Evolutionary conservation across 2,329 filamentous ascomycete genomes (phyloP).

Genomic region (Rhinocladiella similis): DNA sequence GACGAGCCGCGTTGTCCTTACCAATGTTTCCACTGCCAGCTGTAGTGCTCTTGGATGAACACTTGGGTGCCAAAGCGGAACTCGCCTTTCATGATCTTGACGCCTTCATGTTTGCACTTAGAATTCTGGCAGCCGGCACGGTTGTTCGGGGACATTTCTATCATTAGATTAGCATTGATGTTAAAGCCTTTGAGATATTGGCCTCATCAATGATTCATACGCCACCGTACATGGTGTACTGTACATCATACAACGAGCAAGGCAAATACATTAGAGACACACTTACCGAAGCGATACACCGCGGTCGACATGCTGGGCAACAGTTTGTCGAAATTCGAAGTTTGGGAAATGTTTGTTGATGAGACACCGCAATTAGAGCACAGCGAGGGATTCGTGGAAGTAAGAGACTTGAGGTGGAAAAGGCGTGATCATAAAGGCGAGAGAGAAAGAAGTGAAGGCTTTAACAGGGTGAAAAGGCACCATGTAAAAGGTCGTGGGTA

Average conservation of each 20-base stretch:
- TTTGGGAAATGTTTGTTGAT: not conserved
- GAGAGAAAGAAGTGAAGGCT: too few relatives aligned
- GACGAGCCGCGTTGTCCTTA: slow-evolving; percentile 44
- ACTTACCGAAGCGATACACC: slow-evolving; percentile 24
- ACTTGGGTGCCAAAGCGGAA: slow-evolving; percentile 76
- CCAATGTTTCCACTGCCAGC: slow-evolving; percentile 86
- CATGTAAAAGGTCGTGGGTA: too few relatives aligned
- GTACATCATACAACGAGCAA: not conserved
- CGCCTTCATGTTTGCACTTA: slow-evolving; percentile 67
- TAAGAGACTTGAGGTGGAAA: not conserved
- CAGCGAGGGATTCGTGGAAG: not conserved
- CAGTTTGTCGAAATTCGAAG: not conserved
- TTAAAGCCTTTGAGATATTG: not conserved
- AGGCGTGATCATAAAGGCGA: too few relatives aligned
- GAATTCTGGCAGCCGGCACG: slow-evolving; percentile 73
- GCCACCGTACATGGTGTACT: too few relatives aligned
- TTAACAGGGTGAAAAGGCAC: too few relatives aligned
- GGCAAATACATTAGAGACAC: not conserved
- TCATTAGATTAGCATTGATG: not conserved
- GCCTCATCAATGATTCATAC: too few relatives aligned
- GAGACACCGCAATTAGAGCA: not conserved
- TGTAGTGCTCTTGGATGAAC: slow-evolving; percentile 58
- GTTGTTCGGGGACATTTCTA: slow-evolving; percentile 70
- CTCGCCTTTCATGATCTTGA: slow-evolving; percentile 78
- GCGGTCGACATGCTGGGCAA: slow-evolving; percentile 14